These are phyloP conservation scores for Tolypocladium ophioglossoides DNA, from an alignment of 2,329 filamentous ascomycete species.

Conservation along the genomic window DNA sequence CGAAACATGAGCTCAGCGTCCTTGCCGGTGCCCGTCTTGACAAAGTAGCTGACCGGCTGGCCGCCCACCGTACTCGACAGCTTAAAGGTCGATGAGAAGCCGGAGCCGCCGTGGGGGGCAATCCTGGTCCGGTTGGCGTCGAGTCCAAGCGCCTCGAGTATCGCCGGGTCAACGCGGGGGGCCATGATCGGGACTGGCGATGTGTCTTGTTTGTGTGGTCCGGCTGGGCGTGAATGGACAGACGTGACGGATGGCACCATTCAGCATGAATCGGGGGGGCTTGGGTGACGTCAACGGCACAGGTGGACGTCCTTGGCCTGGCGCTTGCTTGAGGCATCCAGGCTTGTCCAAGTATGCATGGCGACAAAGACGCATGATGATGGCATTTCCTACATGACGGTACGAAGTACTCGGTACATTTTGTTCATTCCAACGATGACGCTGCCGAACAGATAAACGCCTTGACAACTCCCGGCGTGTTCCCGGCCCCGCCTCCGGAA, in stretches of 20 bases:
- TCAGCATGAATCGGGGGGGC: not conserved
- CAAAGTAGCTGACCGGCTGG: conserved; percentile 49
- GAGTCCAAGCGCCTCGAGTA: conserved; percentile 49
- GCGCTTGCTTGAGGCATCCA: not conserved
- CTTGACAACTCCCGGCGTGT: not conserved
- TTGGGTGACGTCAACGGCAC: not conserved
- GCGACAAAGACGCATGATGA: not conserved
- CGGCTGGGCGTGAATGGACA: not conserved
- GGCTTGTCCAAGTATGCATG: not conserved
- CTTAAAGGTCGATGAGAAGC: conserved; percentile 59
- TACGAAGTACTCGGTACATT: too few species aligned
- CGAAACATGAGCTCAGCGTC: conserved; percentile 59
- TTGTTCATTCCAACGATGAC: not conserved
- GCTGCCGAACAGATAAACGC: not conserved
- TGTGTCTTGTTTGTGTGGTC: not conserved
- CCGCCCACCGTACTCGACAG: conserved; percentile 35
- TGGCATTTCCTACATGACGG: too few species aligned
- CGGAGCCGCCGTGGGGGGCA: conserved; percentile 52
- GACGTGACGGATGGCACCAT: not conserved
- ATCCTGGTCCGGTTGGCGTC: conserved; percentile 44
- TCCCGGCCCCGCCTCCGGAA: not conserved
- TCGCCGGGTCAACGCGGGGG: conserved; percentile 48
- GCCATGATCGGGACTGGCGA: conserved; percentile 22
- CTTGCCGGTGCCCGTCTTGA: conserved; percentile 56
- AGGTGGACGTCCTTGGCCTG: not conserved